Evolutionary conservation across 2,329 filamentous ascomycete species (phyloP).

Genomic region (Tolypocladium nubicola): DNA sequence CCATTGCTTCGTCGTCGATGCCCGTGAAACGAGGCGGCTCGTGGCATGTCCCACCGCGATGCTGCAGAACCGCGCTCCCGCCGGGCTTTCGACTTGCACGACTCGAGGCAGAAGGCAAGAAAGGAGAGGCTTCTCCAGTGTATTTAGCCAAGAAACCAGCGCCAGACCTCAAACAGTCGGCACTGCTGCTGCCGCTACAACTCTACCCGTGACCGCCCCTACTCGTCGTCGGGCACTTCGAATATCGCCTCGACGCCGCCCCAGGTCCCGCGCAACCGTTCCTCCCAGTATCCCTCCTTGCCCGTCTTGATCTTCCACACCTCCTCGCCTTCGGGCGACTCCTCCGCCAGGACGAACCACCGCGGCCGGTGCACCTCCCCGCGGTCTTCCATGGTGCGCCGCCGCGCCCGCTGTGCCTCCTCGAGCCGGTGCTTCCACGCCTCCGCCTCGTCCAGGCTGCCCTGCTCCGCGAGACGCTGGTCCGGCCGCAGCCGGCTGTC

Average conservation of each 20-base stretch:
- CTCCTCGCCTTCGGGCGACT: constrained; percentile 49
- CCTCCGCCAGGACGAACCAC: constrained; percentile 74
- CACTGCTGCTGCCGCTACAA: not conserved
- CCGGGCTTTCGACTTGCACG: not conserved
- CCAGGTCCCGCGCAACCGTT: constrained; percentile 61
- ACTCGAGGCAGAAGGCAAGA: not conserved
- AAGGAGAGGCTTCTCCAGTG: not conserved
- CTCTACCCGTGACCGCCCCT: constrained; percentile 3
- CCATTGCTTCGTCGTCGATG: too few species aligned
- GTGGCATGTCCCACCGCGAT: not conserved
- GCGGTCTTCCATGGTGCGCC: constrained; percentile 63
- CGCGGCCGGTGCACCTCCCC: constrained; percentile 63
- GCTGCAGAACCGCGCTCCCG: not conserved
- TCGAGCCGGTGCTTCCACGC: constrained; percentile 73
- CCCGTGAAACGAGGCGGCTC: too few species aligned
- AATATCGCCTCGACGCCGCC: constrained; percentile 42
- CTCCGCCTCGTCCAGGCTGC: constrained; percentile 76
- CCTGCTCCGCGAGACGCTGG: constrained; percentile 74
- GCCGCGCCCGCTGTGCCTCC: constrained; percentile 68
- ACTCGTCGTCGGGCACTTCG: constrained; percentile 15
- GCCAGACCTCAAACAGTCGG: not conserved
- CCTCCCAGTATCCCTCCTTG: constrained; percentile 91
- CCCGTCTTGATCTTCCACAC: constrained; percentile 69
- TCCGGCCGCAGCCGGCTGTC: constrained; percentile 80
- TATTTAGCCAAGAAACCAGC: not conserved